Evolutionary conservation across 1,139 yeast genomes (phyloP).

Genomic region (Candida sp.): DNA sequence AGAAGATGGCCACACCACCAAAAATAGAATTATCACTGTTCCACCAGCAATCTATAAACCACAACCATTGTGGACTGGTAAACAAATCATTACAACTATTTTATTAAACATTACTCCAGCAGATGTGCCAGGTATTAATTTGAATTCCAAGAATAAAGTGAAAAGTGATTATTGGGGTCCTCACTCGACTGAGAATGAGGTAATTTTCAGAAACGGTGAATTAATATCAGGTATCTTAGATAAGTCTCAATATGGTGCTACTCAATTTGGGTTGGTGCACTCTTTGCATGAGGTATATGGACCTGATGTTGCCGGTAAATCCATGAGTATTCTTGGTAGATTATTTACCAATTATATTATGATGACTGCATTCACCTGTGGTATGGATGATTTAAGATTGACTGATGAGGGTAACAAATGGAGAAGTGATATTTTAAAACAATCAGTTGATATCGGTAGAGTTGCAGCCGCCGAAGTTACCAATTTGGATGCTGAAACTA

Average conservation of each 20-base stretch:
- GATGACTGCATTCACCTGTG: conserved; percentile 95
- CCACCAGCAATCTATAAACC: conserved; percentile 93
- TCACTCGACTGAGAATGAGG: conserved; percentile 80
- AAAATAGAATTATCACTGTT: conserved; percentile 67
- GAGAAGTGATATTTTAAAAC: conserved; percentile 79
- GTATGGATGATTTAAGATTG: conserved; percentile 97
- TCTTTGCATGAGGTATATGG: conserved; percentile 97
- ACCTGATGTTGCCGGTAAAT: conserved; percentile 83
- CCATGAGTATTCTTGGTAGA: conserved; percentile 88
- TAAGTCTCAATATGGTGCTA: conserved; percentile 98
- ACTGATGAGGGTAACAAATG: conserved; percentile 88
- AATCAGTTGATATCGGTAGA: conserved; percentile 80
- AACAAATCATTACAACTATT: conserved; percentile 92
- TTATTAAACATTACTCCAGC: conserved; percentile 82
- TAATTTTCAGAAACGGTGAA: conserved; percentile 83
- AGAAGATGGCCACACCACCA: conserved; percentile 94
- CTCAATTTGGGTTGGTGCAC: conserved; percentile 95
- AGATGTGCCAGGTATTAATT: conserved; percentile 86
- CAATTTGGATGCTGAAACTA: conserved; percentile 61
- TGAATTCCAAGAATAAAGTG: conserved; percentile 80
- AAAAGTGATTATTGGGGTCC: conserved; percentile 95
- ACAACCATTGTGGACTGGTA: conserved; percentile 96
- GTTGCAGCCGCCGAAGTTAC: conserved; percentile 95
- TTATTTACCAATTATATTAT: conserved; percentile 92
- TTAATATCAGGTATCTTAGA: conserved; percentile 90